Base-by-base conservation (phyloP, 108 stramenopile genomes). In the Cylindrotheca closterium region DNA sequence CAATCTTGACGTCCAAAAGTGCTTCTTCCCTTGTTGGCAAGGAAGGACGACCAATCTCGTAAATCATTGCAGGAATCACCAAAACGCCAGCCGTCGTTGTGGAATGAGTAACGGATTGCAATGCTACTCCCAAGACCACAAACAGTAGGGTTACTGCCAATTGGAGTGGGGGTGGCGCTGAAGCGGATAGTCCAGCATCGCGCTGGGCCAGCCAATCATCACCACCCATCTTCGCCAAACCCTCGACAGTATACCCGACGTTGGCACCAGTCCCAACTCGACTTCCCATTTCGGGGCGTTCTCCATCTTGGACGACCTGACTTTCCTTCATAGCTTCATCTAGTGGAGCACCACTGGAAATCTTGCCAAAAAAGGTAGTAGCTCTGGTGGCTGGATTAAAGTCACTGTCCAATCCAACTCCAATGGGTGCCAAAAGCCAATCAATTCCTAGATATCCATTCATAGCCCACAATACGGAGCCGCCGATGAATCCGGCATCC, bases 41-140 rank as follows among this genome's bases (percentile, higher is more conserved):
- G 15, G 45, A 46, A 10, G 45, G 45, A 17, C 45, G 45, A 46
- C 45, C 45, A 46, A 46, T 46, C 45, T 46, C 45, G 45, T 46
- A 46, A 10, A 46, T 17, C 45, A 46, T 10, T 17, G 45, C 45
- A 10, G 45, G 45, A 17, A 46, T 46, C 45, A 46, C 45, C 45
- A 46, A 17, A 17, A 46, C 45, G 45, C 15, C 45, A 17, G 45
- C 45, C 45, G 45, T 46, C 17, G 10, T 10, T 15, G 17, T 15
- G 45, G 45, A 46, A 46, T 46, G 45, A 10, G 45, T 46, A 15
- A 46, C 17, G 45, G 45, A 15, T 46, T 46, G 45, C 17, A 17
- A 10, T 17, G 17, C 45, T 15, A 46, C 17, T 46, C 45, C 45
- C 15, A 17, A 10, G 17, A 46, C 17, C 17, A 10, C 45, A 17